Evolutionary conservation across 768 basidiomycete genomes (phyloP).

Genomic region (Boletellus sp.): DNA sequence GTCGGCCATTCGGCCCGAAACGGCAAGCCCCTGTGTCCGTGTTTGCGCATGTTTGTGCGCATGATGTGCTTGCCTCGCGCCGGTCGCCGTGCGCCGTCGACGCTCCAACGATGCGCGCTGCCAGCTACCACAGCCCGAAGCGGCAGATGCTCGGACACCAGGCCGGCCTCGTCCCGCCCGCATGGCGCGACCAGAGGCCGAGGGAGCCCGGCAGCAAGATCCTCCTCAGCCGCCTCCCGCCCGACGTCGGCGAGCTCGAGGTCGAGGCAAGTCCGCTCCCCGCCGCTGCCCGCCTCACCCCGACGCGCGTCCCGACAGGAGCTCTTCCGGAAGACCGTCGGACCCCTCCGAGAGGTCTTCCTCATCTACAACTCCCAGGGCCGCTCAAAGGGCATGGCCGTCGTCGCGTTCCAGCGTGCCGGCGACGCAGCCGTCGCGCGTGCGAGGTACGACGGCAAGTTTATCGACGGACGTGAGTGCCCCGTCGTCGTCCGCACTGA

Average conservation of each 20-base stretch:
- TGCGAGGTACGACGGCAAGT: conserved; percentile 70
- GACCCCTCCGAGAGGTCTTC: conserved; percentile 67
- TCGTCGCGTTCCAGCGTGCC: conserved; percentile 61
- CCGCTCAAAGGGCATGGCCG: conserved; percentile 75
- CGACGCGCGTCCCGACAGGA: conserved; percentile 43
- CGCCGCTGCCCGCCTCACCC: background rate
- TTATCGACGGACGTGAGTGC: conserved; percentile 59
- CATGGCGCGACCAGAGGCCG: conserved; percentile 50
- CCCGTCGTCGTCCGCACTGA: background rate
- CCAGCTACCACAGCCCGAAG: conserved; percentile 52
- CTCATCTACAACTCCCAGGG: conserved; percentile 74
- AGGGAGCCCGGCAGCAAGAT: conserved; percentile 58
- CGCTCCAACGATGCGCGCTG: conserved; percentile 34
- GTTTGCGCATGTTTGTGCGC: conserved; percentile 7
- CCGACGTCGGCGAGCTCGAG: conserved; percentile 66
- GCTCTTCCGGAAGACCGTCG: conserved; percentile 72
- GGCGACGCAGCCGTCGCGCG: conserved; percentile 63
- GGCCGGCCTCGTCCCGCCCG: conserved; percentile 53
- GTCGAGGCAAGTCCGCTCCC: conserved; percentile 49
- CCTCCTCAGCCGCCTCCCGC: conserved; percentile 58
- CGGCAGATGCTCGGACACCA: conserved; percentile 54
- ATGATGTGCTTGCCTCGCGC: background rate
- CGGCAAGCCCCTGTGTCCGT: background rate
- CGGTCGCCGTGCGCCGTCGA: background rate
- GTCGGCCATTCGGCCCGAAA: conserved; percentile 1